Evolutionary conservation across 306 rosid genomes (phyloP).

Genomic region (Cucurbita moschata): DNA sequence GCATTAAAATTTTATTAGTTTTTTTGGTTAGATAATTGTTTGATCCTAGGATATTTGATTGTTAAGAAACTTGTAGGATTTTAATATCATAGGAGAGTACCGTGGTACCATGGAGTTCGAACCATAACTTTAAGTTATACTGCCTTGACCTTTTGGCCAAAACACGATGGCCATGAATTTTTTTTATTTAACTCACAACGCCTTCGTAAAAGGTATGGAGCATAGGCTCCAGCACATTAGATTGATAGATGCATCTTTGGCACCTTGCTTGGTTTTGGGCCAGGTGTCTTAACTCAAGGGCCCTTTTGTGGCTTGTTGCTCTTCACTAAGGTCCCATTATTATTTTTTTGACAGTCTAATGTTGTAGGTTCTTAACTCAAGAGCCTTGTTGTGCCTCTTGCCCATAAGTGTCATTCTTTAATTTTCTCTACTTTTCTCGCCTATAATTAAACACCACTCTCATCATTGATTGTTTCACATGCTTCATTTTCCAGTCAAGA

Average conservation of each 20-base stretch:
- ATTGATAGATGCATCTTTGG: not conserved
- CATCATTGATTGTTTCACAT: not conserved
- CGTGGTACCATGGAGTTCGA: no score
- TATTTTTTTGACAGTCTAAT: not conserved
- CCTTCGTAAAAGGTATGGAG: not conserved
- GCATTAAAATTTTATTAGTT: not conserved
- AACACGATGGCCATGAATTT: not conserved
- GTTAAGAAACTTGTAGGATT: not conserved
- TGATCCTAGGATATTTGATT: not conserved
- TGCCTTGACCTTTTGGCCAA: not conserved
- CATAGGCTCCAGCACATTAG: not conserved
- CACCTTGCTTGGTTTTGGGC: not conserved
- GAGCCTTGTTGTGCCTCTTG: not conserved
- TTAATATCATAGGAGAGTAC: no score
- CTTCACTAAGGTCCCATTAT: not conserved
- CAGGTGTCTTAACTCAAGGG: not conserved
- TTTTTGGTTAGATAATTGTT: not conserved
- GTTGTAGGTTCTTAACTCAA: not conserved
- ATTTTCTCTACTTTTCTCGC: not conserved
- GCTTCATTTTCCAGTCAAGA: not conserved
- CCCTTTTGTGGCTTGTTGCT: not conserved
- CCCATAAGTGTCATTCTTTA: not conserved
- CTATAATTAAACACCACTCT: not conserved
- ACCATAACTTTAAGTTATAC: no score
- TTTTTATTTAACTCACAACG: not conserved